These are phyloP conservation scores for Solanum hybrid DNA, from an alignment of 305 asterid species.

Conservation along the genomic window DNA sequence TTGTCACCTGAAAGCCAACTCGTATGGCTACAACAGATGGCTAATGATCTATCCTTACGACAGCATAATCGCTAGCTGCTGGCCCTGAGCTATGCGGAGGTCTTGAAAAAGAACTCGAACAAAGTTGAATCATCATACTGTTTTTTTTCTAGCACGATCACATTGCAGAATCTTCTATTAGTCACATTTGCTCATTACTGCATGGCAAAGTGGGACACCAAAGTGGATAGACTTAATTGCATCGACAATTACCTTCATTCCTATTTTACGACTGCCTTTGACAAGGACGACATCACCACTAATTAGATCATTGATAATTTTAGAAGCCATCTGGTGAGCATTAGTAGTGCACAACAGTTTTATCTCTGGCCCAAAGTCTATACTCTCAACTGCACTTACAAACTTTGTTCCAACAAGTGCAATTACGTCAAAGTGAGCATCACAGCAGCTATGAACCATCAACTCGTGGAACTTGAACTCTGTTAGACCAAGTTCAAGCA, in stretches of 20 bases:
- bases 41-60: background rate
- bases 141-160: background rate
- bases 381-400: conserved; percentile 13
- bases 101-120: background rate
- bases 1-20: background rate
- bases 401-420: conserved; percentile 18
- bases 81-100: background rate
- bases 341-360: background rate
- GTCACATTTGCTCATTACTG: background rate
- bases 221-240: conserved; percentile 7
- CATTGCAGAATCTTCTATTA: background rate
- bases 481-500: conserved; percentile 32
- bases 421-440: conserved; percentile 10
- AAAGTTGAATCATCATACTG: background rate
- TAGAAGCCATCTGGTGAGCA: conserved; percentile 3
- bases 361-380: background rate
- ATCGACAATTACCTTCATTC: conserved; percentile 20
- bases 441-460: conserved; percentile 11
- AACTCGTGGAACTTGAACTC: conserved; percentile 22
- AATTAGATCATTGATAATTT: background rate
- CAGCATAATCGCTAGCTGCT: background rate
- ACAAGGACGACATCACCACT: conserved; percentile 22
- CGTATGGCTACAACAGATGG: background rate
- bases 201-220: background rate
- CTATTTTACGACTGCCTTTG: conserved; percentile 26